Evolutionary conservation across 2,329 filamentous ascomycete genomes (phyloP).

Genomic region (Aspergillus calidoustus): DNA sequence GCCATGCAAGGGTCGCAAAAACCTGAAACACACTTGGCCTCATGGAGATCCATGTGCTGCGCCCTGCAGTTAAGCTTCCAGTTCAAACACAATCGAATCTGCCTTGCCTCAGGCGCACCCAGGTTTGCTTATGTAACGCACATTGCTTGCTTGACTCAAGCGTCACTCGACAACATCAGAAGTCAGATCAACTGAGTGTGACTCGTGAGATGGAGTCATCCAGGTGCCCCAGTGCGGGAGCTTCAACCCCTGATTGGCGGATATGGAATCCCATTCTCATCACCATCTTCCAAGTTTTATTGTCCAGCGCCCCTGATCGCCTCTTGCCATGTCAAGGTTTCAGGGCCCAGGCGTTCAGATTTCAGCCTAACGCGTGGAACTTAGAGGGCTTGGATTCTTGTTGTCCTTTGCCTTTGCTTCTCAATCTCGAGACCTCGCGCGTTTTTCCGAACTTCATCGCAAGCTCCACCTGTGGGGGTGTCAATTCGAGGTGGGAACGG

Average conservation of each 20-base stretch:
- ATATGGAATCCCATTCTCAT: neutral
- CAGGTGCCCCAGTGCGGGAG: neutral
- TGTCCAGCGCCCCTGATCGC: neutral
- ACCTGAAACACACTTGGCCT: conserved; percentile 15
- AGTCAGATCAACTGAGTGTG: neutral
- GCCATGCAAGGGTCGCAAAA: conserved; percentile 6
- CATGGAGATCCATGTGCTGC: conserved; percentile 12
- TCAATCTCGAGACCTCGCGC: neutral
- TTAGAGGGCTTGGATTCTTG: neutral
- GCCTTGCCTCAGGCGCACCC: conserved; percentile 13
- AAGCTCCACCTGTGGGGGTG: conserved; percentile 1
- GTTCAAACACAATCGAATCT: conserved; percentile 8
- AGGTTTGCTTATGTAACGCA: conserved; percentile 8
- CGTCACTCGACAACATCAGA: neutral
- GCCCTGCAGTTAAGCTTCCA: conserved; percentile 18
- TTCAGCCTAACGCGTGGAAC: neutral
- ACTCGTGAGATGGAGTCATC: neutral
- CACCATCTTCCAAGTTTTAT: neutral
- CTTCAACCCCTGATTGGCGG: neutral
- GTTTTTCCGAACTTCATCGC: neutral
- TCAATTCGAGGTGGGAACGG: conserved; percentile 1
- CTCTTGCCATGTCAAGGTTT: neutral
- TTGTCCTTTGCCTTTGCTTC: neutral
- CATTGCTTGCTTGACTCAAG: neutral
- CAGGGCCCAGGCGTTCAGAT: neutral